Conservation (phyloP, 495 filamentous ascomycete species). For the Neurospora sp. region DNA sequence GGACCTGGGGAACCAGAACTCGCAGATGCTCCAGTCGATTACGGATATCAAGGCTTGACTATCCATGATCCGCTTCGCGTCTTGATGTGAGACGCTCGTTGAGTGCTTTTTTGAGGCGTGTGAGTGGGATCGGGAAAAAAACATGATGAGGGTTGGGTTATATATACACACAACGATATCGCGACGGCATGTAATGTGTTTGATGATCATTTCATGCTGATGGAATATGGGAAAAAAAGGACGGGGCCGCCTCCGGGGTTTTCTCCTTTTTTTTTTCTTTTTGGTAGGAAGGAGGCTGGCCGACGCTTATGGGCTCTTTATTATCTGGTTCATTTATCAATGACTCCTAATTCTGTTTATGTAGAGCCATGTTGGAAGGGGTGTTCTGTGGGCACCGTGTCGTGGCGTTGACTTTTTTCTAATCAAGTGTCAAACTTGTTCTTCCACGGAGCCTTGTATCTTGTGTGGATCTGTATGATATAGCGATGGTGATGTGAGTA, state of each 20-base stretch:
- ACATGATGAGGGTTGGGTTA: neutral
- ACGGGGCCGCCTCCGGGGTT: neutral
- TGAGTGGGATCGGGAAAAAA: neutral
- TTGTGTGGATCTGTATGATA: neutral
- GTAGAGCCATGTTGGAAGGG: neutral
- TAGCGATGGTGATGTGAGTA: neutral
- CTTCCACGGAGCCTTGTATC: neutral
- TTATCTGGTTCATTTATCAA: neutral
- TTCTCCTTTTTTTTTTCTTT: neutral
- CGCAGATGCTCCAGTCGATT: constrained; percentile 32
- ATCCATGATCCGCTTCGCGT: neutral
- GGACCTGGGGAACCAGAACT: constrained; percentile 37
- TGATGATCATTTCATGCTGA: neutral
- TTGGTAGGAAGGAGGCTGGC: neutral
- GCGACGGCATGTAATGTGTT: neutral
- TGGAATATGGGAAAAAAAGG: neutral
- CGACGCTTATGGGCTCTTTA: neutral
- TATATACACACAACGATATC: neutral
- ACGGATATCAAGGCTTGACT: constrained; percentile 17
- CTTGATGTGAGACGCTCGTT: neutral
- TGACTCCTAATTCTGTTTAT: neutral
- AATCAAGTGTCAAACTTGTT: neutral
- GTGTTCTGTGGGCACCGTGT: neutral
- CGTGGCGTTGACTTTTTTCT: neutral
- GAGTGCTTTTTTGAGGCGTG: neutral